phyloP scores from a whole-genome alignment of 169 alveolate species.

The Eimeria praecox region DNA sequence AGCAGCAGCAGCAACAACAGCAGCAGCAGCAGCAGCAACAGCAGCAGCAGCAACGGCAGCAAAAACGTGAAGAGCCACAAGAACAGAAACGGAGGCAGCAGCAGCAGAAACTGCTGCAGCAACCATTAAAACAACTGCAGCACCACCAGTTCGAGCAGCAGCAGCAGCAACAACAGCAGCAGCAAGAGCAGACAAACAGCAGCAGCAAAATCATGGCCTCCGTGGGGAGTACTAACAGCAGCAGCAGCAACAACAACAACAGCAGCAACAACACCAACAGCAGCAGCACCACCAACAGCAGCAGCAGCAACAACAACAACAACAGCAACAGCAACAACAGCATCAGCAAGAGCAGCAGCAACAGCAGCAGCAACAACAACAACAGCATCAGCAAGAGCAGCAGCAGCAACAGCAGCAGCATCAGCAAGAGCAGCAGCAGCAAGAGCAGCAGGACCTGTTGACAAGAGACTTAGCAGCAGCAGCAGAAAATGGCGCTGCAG shows the following conservation, averaged over 20 bases:
- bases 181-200: not conserved
- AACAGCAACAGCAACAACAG: not conserved
- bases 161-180: not conserved
- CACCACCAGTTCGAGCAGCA: not conserved
- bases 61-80: no score
- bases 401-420: not conserved
- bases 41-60: not conserved
- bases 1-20: not conserved
- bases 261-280: not conserved
- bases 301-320: not conserved
- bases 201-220: not conserved
- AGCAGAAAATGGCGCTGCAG: not conserved
- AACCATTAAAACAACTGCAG: no score
- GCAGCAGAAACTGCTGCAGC: not conserved
- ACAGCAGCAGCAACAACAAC: not conserved
- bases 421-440: slow-evolving; percentile 1
- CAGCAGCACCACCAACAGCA: not conserved
- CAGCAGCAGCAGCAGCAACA: no score
- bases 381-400: not conserved
- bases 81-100: not conserved
- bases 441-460: not conserved
- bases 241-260: not conserved
- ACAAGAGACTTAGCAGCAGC: not conserved
- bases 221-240: not conserved
- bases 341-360: not conserved